Base-by-base conservation (phyloP, 1,139 yeast genomes). In the Hemisphaericaspora lyxosophila region DNA sequence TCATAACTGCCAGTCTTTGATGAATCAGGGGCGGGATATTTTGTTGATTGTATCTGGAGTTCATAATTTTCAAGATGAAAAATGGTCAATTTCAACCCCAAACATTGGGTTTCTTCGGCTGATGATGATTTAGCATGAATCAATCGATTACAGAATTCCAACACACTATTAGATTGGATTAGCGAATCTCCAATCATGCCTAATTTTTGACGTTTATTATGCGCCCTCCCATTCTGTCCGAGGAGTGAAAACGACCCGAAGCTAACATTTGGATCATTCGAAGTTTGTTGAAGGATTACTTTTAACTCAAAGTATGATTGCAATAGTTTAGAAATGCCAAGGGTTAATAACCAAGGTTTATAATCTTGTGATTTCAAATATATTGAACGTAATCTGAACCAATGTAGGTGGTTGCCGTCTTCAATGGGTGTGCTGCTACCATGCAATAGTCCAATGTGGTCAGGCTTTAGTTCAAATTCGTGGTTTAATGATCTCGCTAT, bases 291-390 rank as follows among this genome's bases (percentile, higher is more conserved):
- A 11, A 36, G 24, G 7, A 33, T 15, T n/a, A 13, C 26, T 35
- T 53, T 55, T 29, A 59, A 38, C 4, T 39, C 39, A 40, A 58
- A 70, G 41, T 57, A 70, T 1, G 62, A 42, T 3, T 41, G 34
- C 1, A 69, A 31, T 5, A 69, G 41, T 31, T 53, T 60, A 2
- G 61, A 35, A 6, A 64, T 31, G 0, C 75, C 76, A 5, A 50
- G 35, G 7, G 51, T 41, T 13, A 61, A 40, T 7, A 70, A 50
- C 77, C 76, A 71, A 0, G 67, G 55, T 14, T 51, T 51, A 31
- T 41, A 33, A 15, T 53, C 51, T 8, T 44, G 41, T 1, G 60
- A 47, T 4, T 38, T 41, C 22, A 69, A 46, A 25, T 49, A 53
- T 3, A 67, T 44, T 7, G 61, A 48, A 7, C 47, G 54, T 7